Percentiles rank a stretch among this genome's conserved stretches.
These are phyloP conservation scores for Sporothrix sp. DNA, from an alignment of 2,329 filamentous ascomycete genomes.

Conservation along the genomic window DNA sequence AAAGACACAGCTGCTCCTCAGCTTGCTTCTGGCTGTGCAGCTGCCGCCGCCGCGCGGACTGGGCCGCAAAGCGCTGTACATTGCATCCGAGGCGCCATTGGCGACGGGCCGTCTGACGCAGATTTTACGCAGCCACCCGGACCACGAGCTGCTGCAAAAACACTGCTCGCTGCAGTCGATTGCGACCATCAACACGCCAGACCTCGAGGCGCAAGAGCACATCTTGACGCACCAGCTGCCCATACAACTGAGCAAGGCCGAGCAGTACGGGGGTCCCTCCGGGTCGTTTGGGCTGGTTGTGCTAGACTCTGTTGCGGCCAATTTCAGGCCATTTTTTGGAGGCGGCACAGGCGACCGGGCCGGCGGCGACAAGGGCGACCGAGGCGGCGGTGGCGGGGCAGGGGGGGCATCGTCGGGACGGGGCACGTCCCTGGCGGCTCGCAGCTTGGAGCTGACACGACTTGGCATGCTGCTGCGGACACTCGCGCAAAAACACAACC, in stretches of 20 bases:
- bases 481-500: slow-evolving; percentile 61
- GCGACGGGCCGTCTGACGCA: slow-evolving; percentile 74
- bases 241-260: slow-evolving; percentile 52
- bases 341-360: slow-evolving; percentile 32
- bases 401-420: neutral
- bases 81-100: slow-evolving; percentile 83
- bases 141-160: slow-evolving; percentile 38
- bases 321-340: slow-evolving; percentile 88
- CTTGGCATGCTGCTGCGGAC: slow-evolving; percentile 67
- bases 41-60: slow-evolving; percentile 65
- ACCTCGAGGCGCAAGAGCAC: slow-evolving; percentile 91
- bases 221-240: slow-evolving; percentile 90
- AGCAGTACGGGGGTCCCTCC: slow-evolving; percentile 46
- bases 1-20: slow-evolving; percentile 89
- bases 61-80: slow-evolving; percentile 70
- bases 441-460: slow-evolving; percentile 66
- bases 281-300: slow-evolving; percentile 61
- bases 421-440: slow-evolving; percentile 51
- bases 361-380: neutral
- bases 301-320: slow-evolving; percentile 86
- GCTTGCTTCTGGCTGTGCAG: slow-evolving; percentile 74
- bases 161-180: slow-evolving; percentile 58
- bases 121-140: slow-evolving; percentile 59
- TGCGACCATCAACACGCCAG: slow-evolving; percentile 71
- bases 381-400: slow-evolving; percentile 24